Evolutionary conservation across 2,329 filamentous ascomycete genomes (phyloP), one percentile per base, ranked within the genome.

Genomic region (Chaetomiaceae sp.): DNA sequence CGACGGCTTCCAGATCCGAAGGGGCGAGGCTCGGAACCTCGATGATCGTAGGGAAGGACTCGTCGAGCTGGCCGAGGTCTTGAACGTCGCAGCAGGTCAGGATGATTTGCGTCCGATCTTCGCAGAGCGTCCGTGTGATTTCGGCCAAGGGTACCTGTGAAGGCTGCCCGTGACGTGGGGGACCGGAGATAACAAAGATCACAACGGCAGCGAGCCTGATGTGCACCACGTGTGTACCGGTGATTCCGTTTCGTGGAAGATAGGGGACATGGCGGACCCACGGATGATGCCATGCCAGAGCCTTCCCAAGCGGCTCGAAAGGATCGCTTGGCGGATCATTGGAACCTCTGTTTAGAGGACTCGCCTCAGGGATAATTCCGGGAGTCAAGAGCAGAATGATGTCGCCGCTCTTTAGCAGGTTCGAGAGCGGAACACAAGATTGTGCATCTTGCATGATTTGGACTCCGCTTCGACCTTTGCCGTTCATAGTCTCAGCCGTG

Each of bases 181-280:
- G 67, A 2, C 72, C 73, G 3, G 74, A 75, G 33, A 81, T 70
- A 47, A 86, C 75, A 48, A 85, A 78, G 12, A 87, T 63, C 29
- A 86, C 68, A 1, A 72, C 72, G 38, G 73, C 74, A 4, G 81
- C 80, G 45, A 76, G 68, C 47, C 71, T 73, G 43, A 87, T 73
- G 56, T 85, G 84, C 42, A 73, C 73, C 39, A 74, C 66, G 62
- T 89, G 81, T 36, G 77, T 73, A 18, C 73, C 70, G 3, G 80
- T 84, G 60, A 87, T 79, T 34, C 83, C 83, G 48, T 71, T 65
- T 42, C 73, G 71, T 38, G 79, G 75, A 5, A 80, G 78, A 58
- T 87, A 90, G 6, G 86, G 84, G 35, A 88, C 78, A 60, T 89
- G 86, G 17, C 82, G 78, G 50, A 89, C 71, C 62, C 72, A 73